Evolutionary conservation across 2,329 filamentous ascomycete species (phyloP), one percentile per base, ranked within the genome.

Genomic region (Penicillium sp.): DNA sequence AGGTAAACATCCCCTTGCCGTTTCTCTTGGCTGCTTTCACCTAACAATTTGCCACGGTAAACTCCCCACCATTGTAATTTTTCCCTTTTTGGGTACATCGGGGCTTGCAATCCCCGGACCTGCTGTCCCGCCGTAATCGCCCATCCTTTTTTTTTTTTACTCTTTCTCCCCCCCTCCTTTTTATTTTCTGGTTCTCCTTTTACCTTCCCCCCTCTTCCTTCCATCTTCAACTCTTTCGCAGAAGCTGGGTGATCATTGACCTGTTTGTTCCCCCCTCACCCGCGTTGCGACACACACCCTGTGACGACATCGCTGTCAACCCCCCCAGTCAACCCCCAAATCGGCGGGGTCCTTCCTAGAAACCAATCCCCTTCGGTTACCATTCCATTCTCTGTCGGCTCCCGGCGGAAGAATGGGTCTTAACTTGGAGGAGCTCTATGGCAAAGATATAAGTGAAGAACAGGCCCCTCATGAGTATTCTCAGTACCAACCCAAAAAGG

Each of bases 401-500:
- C 62, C 66, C 74, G 74, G 69, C 74, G 74, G 75, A 79, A 80
- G 78, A 75, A 81, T 81, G 79, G 79, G 78, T 78, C 74, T 78
- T 63, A 71, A 72, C 71, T 73, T 77, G 72, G 77, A 79, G 71
- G 77, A 80, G 69, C 69, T 77, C 66, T 75, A 79, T 75, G 77
- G 75, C 71, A 73, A 76, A 73, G 72, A 76, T 72, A 67, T 78
- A 72, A 75, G 75, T 66, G 71, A 77, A 63, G 77, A 79, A 66
- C 71, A 76, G 63, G 62, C 67, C 57, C 73, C 75, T 49, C 70
- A 78, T 59, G 76, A 80, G 68, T 80, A 81, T 69, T 78, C 76
- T 68, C 82, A 85, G 70, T 80, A 80, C 66, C 80, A 83, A 73
- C 74, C 81, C 62, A 80, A 81, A 63, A 79, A 79, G 67, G 82